Base-by-base conservation (phyloP, 1,139 yeast genomes). In the Geotrichum carabidarum region DNA sequence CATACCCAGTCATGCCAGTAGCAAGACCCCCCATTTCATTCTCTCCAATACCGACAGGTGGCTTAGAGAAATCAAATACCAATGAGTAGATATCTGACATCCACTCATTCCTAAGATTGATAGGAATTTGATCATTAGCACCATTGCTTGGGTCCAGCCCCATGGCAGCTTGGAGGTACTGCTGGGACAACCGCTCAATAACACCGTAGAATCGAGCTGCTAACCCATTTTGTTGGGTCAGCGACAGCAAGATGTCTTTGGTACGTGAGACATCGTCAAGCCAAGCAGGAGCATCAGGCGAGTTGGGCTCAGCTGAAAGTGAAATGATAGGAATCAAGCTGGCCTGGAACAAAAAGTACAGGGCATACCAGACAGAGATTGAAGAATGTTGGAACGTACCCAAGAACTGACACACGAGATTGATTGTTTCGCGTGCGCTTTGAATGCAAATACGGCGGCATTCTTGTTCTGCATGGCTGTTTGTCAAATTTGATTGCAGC, bases 311-410 rank as follows among this genome's bases (percentile, higher is more conserved):
- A 37, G 82, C 69, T 61, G 80, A 75, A 15, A 79, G 67, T 59
- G 82, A 80, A n/a, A 81, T 76, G 50, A 81, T 74, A 8, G 83
- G 82, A 44, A 81, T 78, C 56, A 81, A 68, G 22, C 78, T 76
- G 0, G 86, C 85, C 63, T 80, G 85, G 69, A 81, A 81, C 17
- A 81, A 62, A 64, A 81, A 83, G 64, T 81, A 82, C 0, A 83
- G 78, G 3, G 84, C 80, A 66, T 81, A 80, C 86, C 87, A 82
- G 34, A 80, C 77, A 4, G 81, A 71, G 34, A 79, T 71, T 22
- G 76, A 73, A 9, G 79, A 74, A 22, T 76, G 62, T 34, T 72
- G 71, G 57, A 72, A 70, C 49, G 68, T 71, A 42, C 68, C 69
- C 30, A 80, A 72, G 65, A 75, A 83, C 37, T 71, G 74, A 46